Base-by-base conservation (phyloP, 2,329 filamentous ascomycete species). In the Trichoderma simmonsii region DNA sequence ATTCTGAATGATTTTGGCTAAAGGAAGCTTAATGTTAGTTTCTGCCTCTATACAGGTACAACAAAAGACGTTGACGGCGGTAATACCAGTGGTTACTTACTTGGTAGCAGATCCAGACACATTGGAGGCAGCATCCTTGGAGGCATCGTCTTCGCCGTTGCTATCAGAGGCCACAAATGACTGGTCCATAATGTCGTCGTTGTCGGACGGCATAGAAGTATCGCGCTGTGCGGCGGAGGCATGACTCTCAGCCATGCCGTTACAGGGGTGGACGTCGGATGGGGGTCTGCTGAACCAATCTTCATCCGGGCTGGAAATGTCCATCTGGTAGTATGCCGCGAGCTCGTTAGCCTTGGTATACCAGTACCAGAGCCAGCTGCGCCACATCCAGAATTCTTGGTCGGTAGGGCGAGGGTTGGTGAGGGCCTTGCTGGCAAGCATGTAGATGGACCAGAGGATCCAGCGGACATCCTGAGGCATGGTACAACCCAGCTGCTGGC, bases 381-480 rank as follows among this genome's bases (percentile, higher is more conserved):
- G 75, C 76, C 77, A 78, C 5, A 24, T 2, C 77, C 74, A 79
- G 12, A 76, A 5, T 72, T 54, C 59, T 78, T 73, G n/a, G 66
- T 65, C 12, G 70, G 62, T 1, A 68, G 66, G 2, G 68, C 70
- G 28, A n/a, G 11, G 18, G 70, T 72, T 54, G n/a, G n/a, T 12
- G 6, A 82, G 74, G 75, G 79, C 77, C 28, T 78, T 74, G 70
- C 70, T 77, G 65, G 78, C 71, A 24, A 81, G 78, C 74, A 81
- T 76, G 73, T 78, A 82, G 26, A 81, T 72, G 57, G 64, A 76
- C 32, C 78, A 75, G 28, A 81, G 77, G 36, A 81, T 70, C 79
- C 75, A 81, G 74, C 80, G 77, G 54, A 81, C 67, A 36, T 78
- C 75, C 59, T 75, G 78, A 18, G 79, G 79, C 2, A 82, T 70